A percentile compares a stretch with the other conserved stretches of the same genome.
These are phyloP conservation scores for Alternaria metachromatica DNA, from an alignment of 2,329 filamentous ascomycete genomes.

Conservation along the genomic window DNA sequence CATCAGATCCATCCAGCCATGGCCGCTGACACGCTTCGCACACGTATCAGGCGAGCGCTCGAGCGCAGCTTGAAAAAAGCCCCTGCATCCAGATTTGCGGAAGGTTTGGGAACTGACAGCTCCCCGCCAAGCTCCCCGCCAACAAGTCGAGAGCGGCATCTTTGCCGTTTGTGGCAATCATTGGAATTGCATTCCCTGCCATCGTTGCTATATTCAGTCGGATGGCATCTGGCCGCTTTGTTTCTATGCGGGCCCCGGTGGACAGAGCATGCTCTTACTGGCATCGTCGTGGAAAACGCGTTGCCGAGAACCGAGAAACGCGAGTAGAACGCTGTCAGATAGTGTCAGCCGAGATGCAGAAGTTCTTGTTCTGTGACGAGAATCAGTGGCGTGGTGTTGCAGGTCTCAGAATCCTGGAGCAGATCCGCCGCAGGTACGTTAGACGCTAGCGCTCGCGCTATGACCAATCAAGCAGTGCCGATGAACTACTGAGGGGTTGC, in stretches of 20 bases:
- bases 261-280: conserved; percentile 17
- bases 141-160: conserved; percentile 17
- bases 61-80: conserved; percentile 19
- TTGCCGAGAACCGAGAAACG: conserved; percentile 12
- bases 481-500: conserved; percentile 16
- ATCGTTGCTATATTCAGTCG: conserved; percentile 6
- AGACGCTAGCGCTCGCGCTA: conserved; percentile 20
- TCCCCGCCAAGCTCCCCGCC: conserved; percentile 30
- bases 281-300: conserved; percentile 20
- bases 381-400: conserved; percentile 26
- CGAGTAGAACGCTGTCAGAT: conserved; percentile 8
- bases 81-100: conserved; percentile 25
- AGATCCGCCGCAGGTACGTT: conserved; percentile 28
- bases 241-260: conserved; percentile 10
- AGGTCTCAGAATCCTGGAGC: conserved; percentile 23
- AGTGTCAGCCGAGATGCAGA: conserved; percentile 10
- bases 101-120: conserved; percentile 24
- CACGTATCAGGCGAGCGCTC: conserved; percentile 26
- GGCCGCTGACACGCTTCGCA: conserved; percentile 19
- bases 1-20: conserved; percentile 15
- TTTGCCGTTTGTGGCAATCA: conserved; percentile 7
- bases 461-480: conserved; percentile 6
- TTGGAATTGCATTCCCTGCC: background rate
- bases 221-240: conserved; percentile 16
- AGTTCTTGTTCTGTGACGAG: conserved; percentile 5